Evolutionary conservation across 805 yeast species (phyloP), one percentile per base, ranked within the genome.

Genomic region (Wickerhamomyces strasburgensis): DNA sequence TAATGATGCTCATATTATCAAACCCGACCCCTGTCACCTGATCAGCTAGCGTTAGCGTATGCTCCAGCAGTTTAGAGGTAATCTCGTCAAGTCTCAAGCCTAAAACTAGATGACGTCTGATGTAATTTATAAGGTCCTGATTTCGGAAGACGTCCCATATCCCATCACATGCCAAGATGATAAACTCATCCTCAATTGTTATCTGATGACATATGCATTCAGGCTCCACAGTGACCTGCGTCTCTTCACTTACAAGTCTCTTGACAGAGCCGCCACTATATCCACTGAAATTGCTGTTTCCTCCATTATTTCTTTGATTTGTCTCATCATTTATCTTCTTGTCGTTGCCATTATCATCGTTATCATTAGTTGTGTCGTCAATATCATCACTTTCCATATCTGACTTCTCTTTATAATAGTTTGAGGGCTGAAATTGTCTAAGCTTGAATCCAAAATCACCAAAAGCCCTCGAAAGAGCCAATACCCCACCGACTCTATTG

Each of bases 401-500:
- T 21, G 7, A 7, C n/a, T 17, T 9, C 8, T 11, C 7, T 18
- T 11, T 29, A 5, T 17, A 13, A 31, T 31, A 31, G 17, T 8
- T 19, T 7, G 5, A 5, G 23, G 19, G 14, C 33, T 28, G 9
- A 6, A 16, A 26, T 4, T 26, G 26, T 40, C 61, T 58, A 40
- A 53, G 51, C 44, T 74, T 74, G 47, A 74, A 74, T 29, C 64
- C 64, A 51, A 81, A 83, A 60, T 83, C 89, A 19, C 88, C 86
- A 58, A 90, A 84, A 38, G 96, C 97, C 58, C 98, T 72, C 35
- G 95, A 82, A 45, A 90, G 69, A 1, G 98, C 98, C 60, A 90
- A 72, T 47, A 88, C 86, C 37, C 98, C 98, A 58, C 93, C 93
- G 34, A 90, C 98, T 61, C 98, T 75, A 38, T 95, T 95, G 59